Percentiles rank a stretch among this genome's conserved stretches.
Evolutionary conservation across 2,329 filamentous ascomycete species (phyloP).

Genomic region (Fusarium denticulatum): DNA sequence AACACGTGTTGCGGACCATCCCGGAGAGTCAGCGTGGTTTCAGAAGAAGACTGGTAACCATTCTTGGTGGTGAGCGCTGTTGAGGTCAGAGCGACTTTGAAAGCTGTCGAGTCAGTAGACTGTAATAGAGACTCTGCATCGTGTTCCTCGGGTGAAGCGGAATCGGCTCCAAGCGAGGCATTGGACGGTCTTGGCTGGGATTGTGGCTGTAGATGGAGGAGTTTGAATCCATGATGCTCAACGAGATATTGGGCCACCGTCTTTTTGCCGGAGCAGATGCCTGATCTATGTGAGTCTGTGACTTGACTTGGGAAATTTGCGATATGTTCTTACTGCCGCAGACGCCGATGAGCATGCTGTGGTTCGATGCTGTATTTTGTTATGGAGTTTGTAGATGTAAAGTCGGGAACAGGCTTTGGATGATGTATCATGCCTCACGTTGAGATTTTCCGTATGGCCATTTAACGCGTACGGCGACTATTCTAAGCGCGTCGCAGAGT

Average conservation of each 20-base stretch:
- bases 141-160: constrained; percentile 17
- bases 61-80: constrained; percentile 44
- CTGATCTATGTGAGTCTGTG: constrained; percentile 55
- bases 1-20: constrained; percentile 58
- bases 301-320: background rate
- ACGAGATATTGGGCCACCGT: constrained; percentile 90
- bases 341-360: constrained; percentile 77
- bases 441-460: constrained; percentile 10
- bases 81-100: constrained; percentile 39
- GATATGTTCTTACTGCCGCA: constrained; percentile 69
- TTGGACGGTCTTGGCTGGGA: constrained; percentile 8
- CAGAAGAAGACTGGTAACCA: constrained; percentile 38
- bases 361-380: background rate
- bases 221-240: constrained; percentile 82
- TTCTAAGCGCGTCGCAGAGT: constrained; percentile 33
- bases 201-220: constrained; percentile 66
- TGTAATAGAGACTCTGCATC: constrained; percentile 10
- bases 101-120: constrained; percentile 28
- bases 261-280: constrained; percentile 92
- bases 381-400: background rate
- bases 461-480: constrained; percentile 31
- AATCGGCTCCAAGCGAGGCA: constrained; percentile 8
- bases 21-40: constrained; percentile 41
- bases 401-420: background rate
- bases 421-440: background rate